These are phyloP conservation scores for Mucor plumbeus DNA, from an alignment of 371 early-diverging fungal genomes.

Conservation along the genomic window DNA sequence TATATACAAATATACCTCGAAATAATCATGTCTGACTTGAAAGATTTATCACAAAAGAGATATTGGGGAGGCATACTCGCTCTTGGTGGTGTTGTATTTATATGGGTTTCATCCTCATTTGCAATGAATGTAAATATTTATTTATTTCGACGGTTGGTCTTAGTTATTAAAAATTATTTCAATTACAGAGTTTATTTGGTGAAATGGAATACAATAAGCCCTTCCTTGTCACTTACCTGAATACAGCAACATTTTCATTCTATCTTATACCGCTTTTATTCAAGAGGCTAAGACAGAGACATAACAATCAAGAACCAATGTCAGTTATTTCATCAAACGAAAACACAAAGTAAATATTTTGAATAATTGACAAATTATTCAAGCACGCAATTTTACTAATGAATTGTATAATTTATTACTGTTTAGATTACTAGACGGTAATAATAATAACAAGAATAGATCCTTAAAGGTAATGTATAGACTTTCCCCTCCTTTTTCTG, in stretches of 20 bases:
- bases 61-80: constrained; percentile 63
- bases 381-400: constrained; percentile 16
- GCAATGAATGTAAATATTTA: constrained; percentile 63
- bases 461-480: neutral
- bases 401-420: neutral
- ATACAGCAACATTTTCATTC: constrained; percentile 74
- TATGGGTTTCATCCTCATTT: constrained; percentile 81
- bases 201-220: constrained; percentile 70
- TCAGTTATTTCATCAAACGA: neutral
- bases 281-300: constrained; percentile 14
- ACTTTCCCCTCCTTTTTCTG: neutral
- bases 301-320: neutral
- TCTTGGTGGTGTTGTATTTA: constrained; percentile 68
- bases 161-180: neutral
- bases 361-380: constrained; percentile 4
- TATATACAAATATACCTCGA: neutral
- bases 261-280: constrained; percentile 59
- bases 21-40: constrained; percentile 23
- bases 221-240: constrained; percentile 75
- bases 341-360: constrained; percentile 23
- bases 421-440: constrained; percentile 4
- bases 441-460: neutral
- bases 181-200: constrained; percentile 63
- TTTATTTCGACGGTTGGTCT: neutral
- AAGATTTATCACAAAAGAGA: constrained; percentile 32